Base-by-base conservation (phyloP, 2,329 filamentous ascomycete genomes). In the Penicillium sp. region DNA sequence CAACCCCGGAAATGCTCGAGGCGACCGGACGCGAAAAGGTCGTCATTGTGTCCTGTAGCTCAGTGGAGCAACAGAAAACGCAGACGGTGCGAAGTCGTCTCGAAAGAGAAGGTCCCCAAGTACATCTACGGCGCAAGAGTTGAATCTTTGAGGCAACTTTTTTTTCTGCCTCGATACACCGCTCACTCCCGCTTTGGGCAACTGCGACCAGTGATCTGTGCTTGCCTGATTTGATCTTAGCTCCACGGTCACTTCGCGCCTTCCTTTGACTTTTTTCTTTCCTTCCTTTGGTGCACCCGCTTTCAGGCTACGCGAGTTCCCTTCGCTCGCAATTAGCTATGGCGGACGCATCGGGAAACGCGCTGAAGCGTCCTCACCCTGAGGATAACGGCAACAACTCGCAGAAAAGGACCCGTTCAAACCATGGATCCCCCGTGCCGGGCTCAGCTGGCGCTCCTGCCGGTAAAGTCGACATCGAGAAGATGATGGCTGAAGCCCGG, bases 1-100 rank as follows among this genome's bases (percentile, higher is more conserved):
- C 90, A 69, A 99, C 90, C 71, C 88, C 88, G 72, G 88, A 85
- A 69, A 99, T 89, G 71, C 87, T 82, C 69, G 92, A 95, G 62
- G 89, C 83, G 60, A 96, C 84, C 43, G 94, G 92, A 70, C 92
- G 89, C 59, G 89, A 67, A 52, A 78, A 77, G 55, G 67, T 76
- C 63, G 75, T 73, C 76, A 79, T 79, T 65, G 61, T 70, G 62
- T 57, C 66, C 68, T 66, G 67, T 61, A 69, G 66, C 69, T 69
- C 67, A 49, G 57, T 58, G 46, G 66, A 68, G 69, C 69, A 61
- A 69, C 69, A 66, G 62, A 69, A 67, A 64, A 72, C 65, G 63
- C 67, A 63, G 64, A 61, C 56, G 56, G 51, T 63, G 64, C 61
- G 62, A 67, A 63, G 62, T 69, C 67, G 58, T 60, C 56, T 59